These are phyloP conservation scores for Panicum miliaceum DNA, from an alignment of 176 grass and related monocot species.

Conservation along the genomic window DNA sequence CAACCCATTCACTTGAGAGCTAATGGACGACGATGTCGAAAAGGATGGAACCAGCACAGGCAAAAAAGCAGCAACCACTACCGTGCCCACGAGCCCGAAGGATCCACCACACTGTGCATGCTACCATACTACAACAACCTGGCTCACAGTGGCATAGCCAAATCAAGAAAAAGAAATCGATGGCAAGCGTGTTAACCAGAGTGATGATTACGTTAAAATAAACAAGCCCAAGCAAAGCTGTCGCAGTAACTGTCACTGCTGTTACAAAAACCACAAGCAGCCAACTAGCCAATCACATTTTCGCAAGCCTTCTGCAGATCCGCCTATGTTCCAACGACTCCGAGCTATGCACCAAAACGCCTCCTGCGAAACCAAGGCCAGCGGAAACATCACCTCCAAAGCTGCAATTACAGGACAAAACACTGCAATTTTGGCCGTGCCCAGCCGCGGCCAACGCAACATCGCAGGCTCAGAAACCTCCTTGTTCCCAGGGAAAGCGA, in stretches of 20 bases:
- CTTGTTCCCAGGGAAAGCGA: slow-evolving; percentile 33
- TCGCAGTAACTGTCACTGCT: not conserved
- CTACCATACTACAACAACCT: no score
- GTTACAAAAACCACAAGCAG: not conserved
- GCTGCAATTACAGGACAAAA: slow-evolving; percentile 1
- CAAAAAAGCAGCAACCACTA: no score
- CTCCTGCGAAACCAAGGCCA: slow-evolving; percentile 56
- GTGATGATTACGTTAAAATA: not conserved
- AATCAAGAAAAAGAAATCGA: no score
- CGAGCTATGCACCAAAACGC: slow-evolving; percentile 28
- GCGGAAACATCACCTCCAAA: slow-evolving; percentile 50
- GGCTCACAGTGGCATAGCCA: no score
- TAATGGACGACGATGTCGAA: no score
- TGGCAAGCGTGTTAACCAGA: not conserved
- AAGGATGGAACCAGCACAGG: no score
- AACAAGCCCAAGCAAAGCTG: not conserved
- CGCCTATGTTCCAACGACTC: slow-evolving; percentile 37
- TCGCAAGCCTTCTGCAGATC: not conserved
- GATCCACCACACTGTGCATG: no score
- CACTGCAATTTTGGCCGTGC: slow-evolving; percentile 19
- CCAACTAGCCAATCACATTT: not conserved
- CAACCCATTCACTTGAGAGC: no score
- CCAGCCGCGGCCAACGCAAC: not conserved
- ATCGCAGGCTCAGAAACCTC: slow-evolving; percentile 49
- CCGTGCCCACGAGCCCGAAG: no score